Base-by-base conservation (phyloP, 139 green algal genomes). In the Coccomyxa sp. region DNA sequence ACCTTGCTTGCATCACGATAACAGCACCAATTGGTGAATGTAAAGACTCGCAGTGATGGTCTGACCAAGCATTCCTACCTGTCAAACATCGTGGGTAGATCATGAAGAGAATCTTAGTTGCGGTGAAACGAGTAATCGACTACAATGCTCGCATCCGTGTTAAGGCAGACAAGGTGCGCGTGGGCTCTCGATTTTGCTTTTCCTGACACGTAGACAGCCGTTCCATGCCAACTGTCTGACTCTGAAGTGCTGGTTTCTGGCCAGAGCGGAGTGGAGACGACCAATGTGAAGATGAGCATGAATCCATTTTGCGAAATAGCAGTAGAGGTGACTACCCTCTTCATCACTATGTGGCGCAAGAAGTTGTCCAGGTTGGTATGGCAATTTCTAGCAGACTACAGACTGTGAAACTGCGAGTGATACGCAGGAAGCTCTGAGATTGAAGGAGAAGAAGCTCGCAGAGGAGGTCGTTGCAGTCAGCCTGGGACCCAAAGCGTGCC, bases 271-370 rank as follows among this genome's bases (percentile, higher is more conserved):
- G 89, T 99, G 25, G 95, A 98, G 57, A 88, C 92, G 27, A 66
- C 90, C 10, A 90, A 93, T 31, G 92, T 96, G 23, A 98, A 98
- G 84, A 95, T 98, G 91, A 93, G 87, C 82, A 97, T 98, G 91
- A 99, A 98, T 83, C 96, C 96, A 0, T 98, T 99, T 77, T 98
- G 96, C 82, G 96, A 98, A 82, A 98, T 99, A 79, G 95, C 95
- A 18, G 83, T 98, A 0, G 95, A 98, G 91, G 92, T 96, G 59
- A 0, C 10, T 51, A 51, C 3, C 38, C 38, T 51, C 38, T 51
- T 51, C 38, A 51, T 51, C 32, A 15, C 25, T 14, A n/a, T 31
- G 11, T 67, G 80, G 14, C 28, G n/a, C 15, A 23, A 7, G 38
- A 3, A 51, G 38, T 51, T 51, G 38, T 51, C 38, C 38, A 51